Base-by-base conservation (phyloP, 495 filamentous ascomycete species). In the Physcia stellaris region DNA sequence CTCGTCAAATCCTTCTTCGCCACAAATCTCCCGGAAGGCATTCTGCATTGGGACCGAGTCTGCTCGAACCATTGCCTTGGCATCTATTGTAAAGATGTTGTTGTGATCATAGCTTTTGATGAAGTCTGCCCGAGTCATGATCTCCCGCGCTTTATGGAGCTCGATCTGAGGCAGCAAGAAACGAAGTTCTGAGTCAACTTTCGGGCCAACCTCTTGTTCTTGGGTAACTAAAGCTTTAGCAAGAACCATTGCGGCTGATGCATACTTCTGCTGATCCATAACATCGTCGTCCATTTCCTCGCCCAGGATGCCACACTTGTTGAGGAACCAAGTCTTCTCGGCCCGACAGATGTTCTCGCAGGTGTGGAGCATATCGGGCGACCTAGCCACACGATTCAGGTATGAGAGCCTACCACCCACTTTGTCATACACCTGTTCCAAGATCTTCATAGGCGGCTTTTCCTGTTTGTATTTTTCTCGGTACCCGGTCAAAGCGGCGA, bases 181-280 rank as follows among this genome's bases (percentile, higher is more conserved):
- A 19, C 83, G 84, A 10, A 51, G 58, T 16, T 76, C 63, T 0
- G 64, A 60, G 42, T 85, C 66, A 53, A 83, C 80, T 4, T 51
- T 74, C 12, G 31, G 35, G 19, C 50, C 59, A 59, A 79, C 80
- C 10, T 79, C 66, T n/a, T 73, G 57, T 52, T 86, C 83, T 42
- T 70, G 68, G 29, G 92, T 79, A 11, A 95, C 86, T 17, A 98
- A 74, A 7, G 85, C 83, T 43, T 82, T 80, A 35, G 92, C 90
- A 2, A 98, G 70, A 12, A 96, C 83, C 75, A 96, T 90, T 12
- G 90, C 87, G 6, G 88, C 85, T 10, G 86, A 83, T 22, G 88
- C 80, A 61, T 80, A 90, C 54, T 98, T 98, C 48, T 96, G 90
- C 59, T 95, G 80, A 52, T 96, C 86, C 90, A 98, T 96, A 27